Base-by-base conservation (phyloP, 2,329 filamentous ascomycete species). In the Fusarium nygamai region DNA sequence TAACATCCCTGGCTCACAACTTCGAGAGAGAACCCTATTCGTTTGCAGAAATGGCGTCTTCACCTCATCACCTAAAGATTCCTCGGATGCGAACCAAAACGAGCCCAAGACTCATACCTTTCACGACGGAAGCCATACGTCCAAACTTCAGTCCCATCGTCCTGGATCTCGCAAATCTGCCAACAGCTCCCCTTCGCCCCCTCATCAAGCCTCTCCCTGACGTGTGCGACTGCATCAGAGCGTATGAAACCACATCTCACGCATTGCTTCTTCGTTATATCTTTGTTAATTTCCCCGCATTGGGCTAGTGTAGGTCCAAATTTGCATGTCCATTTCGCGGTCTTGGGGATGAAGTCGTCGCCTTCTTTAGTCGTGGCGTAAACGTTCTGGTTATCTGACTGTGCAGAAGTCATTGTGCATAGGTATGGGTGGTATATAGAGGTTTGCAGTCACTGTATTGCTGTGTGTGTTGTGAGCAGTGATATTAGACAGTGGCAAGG, bases 341-440 rank as follows among this genome's bases (percentile, higher is more conserved):
- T 36, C 7, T 16, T 11, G n/a, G 31, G 50, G n/a, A 53, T 20
- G n/a, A 27, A 36, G 31, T 53, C n/a, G 19, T 53, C n/a, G n/a
- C n/a, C 50, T 53, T 27, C 31, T 24, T 27, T 34, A 16, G 50
- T 36, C 5, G 3, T 16, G 9, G 19, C 6, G 31, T 16, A 53
- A 12, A 34, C 10, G 0, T 1, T 16, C 19, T 16, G 13, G 27
- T 24, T 11, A 3, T 5, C 9, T 22, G 9, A 6, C 8, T 16
- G n/a, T 24, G 9, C 5, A 20, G 31, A 16, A 11, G 19, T 5
- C 50, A 36, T 53, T 36, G 0, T 16, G 0, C 5, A n/a, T 8
- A 34, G 31, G 3, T 6, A 4, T 27, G 14, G 19, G 6, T 20
- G 17, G 9, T 53, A 2, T 27, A 7, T 16, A 20, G 31, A 51